Evolutionary conservation across 2,329 filamentous ascomycete genomes (phyloP), one percentile per base, ranked within the genome.

Genomic region (Polychaeton citri): DNA sequence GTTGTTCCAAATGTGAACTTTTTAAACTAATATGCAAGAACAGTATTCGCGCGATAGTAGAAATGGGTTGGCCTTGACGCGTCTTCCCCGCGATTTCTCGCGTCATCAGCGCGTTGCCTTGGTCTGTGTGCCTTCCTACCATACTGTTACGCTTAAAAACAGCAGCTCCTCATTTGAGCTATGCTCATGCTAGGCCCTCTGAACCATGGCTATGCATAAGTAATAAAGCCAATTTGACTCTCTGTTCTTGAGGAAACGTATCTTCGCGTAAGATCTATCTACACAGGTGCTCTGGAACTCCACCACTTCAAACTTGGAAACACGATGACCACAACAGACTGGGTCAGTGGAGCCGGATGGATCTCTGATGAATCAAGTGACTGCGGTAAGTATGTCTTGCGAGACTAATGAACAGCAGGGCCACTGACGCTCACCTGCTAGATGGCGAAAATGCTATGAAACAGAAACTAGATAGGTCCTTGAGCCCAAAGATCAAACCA

Each of bases 361-460:
- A 13, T 53, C n/a, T 51, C 47, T 3, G 62, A 65, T 39, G 63
- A 66, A 15, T 64, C 61, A 18, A 60, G 56, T 45, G 64, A 65
- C 47, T 61, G 61, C 38, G 63, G 63, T 65, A 54, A 39, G 32
- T 28, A n/a, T 18, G 21, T 19, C 16, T n/a, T n/a, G n/a, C n/a
- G n/a, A 36, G 28, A 4, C 6, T 13, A 7, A 34, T 15, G 20
- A n/a, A 16, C 6, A 36, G 32, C 18, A 34, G 8, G 13, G 8
- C 13, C 21, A 26, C 21, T 26, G n/a, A n/a, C n/a, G 21, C 21
- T 26, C 8, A 26, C 13, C 8, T 8, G 21, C 8, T 13, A 26
- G 21, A 8, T 8, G 21, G 21, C 21, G 21, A 26, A 8, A 26
- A 13, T 13, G 21, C 21, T 13, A 38, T 19, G 20, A 32, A 16